Evolutionary conservation across 768 basidiomycete genomes (phyloP).

Genomic region (Calocera cornea): DNA sequence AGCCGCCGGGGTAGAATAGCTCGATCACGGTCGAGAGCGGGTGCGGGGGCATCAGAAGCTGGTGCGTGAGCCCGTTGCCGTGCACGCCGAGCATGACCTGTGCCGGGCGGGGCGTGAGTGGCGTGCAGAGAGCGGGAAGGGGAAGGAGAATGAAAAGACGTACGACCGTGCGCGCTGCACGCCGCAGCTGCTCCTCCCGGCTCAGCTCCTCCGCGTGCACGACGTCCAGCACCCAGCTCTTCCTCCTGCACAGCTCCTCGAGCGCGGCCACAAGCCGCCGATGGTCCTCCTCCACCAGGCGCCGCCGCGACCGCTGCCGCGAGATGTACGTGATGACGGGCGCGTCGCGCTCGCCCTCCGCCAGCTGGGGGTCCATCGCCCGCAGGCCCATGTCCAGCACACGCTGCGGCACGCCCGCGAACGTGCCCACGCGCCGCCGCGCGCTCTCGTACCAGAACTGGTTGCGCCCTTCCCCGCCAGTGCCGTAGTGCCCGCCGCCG

Average conservation of each 20-base stretch:
- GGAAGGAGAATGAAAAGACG: too few species aligned
- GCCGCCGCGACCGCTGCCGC: constrained; percentile 41
- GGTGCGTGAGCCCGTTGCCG: constrained; percentile 70
- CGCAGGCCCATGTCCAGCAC: constrained; percentile 17
- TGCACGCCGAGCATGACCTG: constrained; percentile 62
- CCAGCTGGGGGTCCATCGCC: neutral
- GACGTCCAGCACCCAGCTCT: constrained; percentile 47
- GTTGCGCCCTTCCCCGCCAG: constrained; percentile 27
- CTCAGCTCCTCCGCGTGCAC: constrained; percentile 50
- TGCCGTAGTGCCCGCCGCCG: constrained; percentile 30
- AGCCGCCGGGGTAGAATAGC: constrained; percentile 67
- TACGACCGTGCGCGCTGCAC: constrained; percentile 58
- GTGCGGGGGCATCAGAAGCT: constrained; percentile 72
- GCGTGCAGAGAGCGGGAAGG: too few species aligned
- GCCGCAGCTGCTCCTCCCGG: constrained; percentile 60
- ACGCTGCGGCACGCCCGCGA: constrained; percentile 38
- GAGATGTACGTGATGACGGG: constrained; percentile 62
- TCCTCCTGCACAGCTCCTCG: constrained; percentile 34
- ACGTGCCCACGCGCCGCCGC: constrained; percentile 48
- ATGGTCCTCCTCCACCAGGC: constrained; percentile 37
- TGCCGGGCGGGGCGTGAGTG: too few species aligned
- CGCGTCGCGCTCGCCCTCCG: constrained; percentile 20
- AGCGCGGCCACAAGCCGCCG: constrained; percentile 32
- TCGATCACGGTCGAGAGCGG: constrained; percentile 71
- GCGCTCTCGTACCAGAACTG: constrained; percentile 67